A percentile compares a stretch with the other conserved stretches of the same genome.
Evolutionary conservation across 768 basidiomycete species (phyloP).

Genomic region (Lactarius psammicola): DNA sequence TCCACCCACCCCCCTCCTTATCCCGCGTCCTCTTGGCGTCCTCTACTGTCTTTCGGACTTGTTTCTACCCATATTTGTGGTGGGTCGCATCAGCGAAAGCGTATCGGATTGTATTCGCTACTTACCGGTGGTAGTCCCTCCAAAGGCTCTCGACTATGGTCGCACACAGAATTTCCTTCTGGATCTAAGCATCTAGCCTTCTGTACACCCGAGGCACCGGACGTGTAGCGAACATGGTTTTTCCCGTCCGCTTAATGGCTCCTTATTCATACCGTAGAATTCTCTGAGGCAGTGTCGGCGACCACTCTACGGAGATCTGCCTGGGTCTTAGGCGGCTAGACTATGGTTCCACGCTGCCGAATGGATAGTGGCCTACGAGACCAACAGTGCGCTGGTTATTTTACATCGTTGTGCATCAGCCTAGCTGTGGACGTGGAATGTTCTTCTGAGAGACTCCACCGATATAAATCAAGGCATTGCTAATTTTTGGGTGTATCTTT

Average conservation of each 20-base stretch:
- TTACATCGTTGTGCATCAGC: background rate
- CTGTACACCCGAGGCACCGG: background rate
- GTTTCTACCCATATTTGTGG: background rate
- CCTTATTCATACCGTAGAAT: background rate
- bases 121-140: background rate
- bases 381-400: background rate
- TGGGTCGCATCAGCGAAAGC: slow-evolving; percentile 3
- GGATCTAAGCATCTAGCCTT: slow-evolving; percentile 1
- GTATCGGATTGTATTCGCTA: background rate
- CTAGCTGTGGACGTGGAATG: background rate
- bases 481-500: background rate
- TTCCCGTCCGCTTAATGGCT: background rate
- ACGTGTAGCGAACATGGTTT: background rate
- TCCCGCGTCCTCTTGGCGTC: too few relatives aligned
- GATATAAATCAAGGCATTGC: background rate
- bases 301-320: background rate
- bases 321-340: background rate
- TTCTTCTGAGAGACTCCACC: background rate
- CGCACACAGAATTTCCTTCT: background rate
- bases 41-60: background rate
- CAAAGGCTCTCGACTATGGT: background rate
- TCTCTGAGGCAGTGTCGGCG: background rate
- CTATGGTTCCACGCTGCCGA: background rate
- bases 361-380: background rate
- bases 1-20: background rate